Percentiles rank a stretch among this genome's conserved stretches.
phyloP scores from a whole-genome alignment of 2,329 filamentous ascomycete species.

The Trichoderma atroviride region DNA sequence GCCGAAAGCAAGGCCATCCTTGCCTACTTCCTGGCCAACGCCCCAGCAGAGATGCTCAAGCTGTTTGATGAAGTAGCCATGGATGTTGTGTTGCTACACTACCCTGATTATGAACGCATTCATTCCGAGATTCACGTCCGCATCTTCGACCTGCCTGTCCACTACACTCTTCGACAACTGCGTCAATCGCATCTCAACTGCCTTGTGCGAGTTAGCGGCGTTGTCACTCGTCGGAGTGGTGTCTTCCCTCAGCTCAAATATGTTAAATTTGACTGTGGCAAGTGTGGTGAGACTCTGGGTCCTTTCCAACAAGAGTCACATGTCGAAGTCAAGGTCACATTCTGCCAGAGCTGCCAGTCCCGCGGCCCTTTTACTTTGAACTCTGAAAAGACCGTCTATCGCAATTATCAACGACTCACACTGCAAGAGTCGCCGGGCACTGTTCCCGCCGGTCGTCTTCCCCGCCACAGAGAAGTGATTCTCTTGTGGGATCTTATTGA shows the following conservation, averaged over 20 bases:
- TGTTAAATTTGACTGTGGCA: slow-evolving; percentile 95
- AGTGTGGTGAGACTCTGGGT: slow-evolving; percentile 87
- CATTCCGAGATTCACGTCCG: slow-evolving; percentile 97
- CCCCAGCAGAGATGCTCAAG: slow-evolving; percentile 90
- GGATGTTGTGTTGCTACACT: slow-evolving; percentile 93
- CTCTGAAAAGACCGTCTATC: slow-evolving; percentile 96
- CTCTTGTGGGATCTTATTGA: slow-evolving; percentile 97
- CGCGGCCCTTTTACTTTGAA: slow-evolving; percentile 94
- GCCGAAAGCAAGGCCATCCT: slow-evolving; percentile 88
- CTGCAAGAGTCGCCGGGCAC: slow-evolving; percentile 96
- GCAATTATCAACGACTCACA: slow-evolving; percentile 97
- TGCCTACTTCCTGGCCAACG: slow-evolving; percentile 94
- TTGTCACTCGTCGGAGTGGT: slow-evolving; percentile 89
- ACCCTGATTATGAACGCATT: slow-evolving; percentile 96
- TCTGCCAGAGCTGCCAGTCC: slow-evolving; percentile 95
- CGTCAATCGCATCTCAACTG: slow-evolving; percentile 96
- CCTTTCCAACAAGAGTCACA: slow-evolving; percentile 98
- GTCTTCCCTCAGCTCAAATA: slow-evolving; percentile 99
- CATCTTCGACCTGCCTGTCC: slow-evolving; percentile 90
- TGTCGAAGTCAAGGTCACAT: slow-evolving; percentile 92
- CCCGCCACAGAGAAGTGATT: slow-evolving; percentile 90
- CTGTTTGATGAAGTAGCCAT: slow-evolving; percentile 97
- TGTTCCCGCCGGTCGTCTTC: slow-evolving; percentile 91
- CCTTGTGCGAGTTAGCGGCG: slow-evolving; percentile 88
- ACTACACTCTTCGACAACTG: slow-evolving; percentile 92